Percentiles rank a stretch among this genome's conserved stretches.
Evolutionary conservation across 2,329 filamentous ascomycete species (phyloP).

Genomic region (Aureobasidium sp.): DNA sequence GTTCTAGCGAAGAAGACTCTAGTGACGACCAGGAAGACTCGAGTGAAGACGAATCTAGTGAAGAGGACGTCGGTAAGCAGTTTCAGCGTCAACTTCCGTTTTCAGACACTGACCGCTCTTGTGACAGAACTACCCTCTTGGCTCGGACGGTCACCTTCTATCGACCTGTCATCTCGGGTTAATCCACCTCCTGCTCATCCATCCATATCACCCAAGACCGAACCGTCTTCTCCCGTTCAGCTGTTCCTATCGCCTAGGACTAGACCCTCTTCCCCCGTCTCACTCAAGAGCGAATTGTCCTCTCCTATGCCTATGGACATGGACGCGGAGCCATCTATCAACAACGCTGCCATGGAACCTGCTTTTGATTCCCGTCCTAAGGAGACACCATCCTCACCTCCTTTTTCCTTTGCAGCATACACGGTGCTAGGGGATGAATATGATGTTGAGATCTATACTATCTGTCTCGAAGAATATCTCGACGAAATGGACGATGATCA

Average conservation of each 20-base stretch:
- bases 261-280: too few relatives aligned
- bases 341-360: not conserved
- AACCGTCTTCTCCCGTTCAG: not conserved
- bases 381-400: not conserved
- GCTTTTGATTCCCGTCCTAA: too few relatives aligned
- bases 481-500: constrained; percentile 18
- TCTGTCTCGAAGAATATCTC: not conserved
- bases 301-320: too few relatives aligned
- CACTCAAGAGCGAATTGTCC: not conserved
- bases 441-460: not conserved
- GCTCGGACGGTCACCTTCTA: not conserved
- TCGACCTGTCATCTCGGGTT: not conserved
- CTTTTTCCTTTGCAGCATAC: not conserved
- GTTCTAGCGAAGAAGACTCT: not conserved
- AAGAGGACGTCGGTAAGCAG: not conserved
- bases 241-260: too few relatives aligned
- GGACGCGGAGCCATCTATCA: not conserved
- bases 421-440: not conserved
- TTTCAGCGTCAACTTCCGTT: not conserved
- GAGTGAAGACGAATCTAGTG: not conserved
- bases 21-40: not conserved
- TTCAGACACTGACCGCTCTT: not conserved
- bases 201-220: not conserved
- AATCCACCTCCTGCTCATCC: too few relatives aligned
- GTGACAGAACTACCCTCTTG: not conserved